These are phyloP conservation scores for Globisporangium camurandrum DNA, from an alignment of 352 stramenopile species.

Conservation along the genomic window DNA sequence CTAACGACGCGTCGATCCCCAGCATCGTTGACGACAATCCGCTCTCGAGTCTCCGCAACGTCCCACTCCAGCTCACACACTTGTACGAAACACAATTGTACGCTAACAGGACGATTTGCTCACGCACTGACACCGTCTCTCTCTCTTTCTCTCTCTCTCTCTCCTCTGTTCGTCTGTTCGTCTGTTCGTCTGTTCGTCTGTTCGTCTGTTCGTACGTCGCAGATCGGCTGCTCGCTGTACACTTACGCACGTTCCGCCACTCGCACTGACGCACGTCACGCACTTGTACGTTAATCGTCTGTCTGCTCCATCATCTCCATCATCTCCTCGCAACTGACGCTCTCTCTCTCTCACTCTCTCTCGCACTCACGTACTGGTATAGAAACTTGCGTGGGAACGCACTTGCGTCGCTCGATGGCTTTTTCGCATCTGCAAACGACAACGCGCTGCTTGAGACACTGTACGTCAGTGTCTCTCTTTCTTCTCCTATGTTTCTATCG, in stretches of 20 bases:
- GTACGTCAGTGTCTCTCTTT: background rate
- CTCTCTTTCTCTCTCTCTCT: no score
- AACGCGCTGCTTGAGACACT: background rate
- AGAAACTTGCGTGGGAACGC: slow-evolving; percentile 6
- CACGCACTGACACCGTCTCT: no score
- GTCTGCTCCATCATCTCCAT: background rate
- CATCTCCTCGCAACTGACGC: background rate
- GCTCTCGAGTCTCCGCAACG: background rate
- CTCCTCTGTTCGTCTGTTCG: no score
- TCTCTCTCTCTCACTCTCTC: background rate
- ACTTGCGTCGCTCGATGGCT: slow-evolving; percentile 1
- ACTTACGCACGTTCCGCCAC: background rate
- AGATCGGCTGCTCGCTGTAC: slow-evolving; percentile 4
- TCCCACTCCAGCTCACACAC: slow-evolving; percentile 5
- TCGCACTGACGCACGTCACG: background rate
- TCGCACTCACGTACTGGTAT: no score
- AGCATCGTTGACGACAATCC: slow-evolving; percentile 9
- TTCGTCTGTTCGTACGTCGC: background rate
- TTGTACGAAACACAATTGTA: slow-evolving; percentile 2
- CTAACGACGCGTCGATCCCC: background rate
- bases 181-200: no score
- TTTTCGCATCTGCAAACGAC: background rate
- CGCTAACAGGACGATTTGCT: no score
- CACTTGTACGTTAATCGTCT: slow-evolving; percentile 1
- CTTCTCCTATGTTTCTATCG: background rate